These are phyloP conservation scores for Scleromitrula shiraiana DNA, from an alignment of 2,329 filamentous ascomycete species.

Conservation along the genomic window DNA sequence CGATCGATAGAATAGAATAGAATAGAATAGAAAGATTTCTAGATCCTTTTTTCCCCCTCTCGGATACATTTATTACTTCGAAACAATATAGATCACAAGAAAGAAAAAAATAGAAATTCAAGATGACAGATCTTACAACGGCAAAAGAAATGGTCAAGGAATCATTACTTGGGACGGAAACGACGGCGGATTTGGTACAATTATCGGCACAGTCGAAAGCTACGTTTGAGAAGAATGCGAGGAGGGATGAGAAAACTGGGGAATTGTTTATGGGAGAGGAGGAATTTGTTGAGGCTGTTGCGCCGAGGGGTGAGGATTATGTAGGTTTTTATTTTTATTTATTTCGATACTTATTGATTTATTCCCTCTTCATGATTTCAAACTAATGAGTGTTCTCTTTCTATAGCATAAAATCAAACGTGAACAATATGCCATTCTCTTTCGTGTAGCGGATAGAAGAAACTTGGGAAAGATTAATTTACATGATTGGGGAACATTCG, in stretches of 20 bases:
- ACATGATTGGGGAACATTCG: slow-evolving; percentile 85
- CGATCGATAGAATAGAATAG: too few species aligned
- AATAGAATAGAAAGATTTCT: background rate
- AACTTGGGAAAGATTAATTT: slow-evolving; percentile 66
- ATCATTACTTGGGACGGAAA: slow-evolving; percentile 58
- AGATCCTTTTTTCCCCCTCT: too few species aligned
- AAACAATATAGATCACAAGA: too few species aligned
- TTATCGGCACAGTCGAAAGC: slow-evolving; percentile 68
- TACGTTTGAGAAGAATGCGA: slow-evolving; percentile 68
- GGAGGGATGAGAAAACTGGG: slow-evolving; percentile 65
- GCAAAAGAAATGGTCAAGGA: slow-evolving; percentile 64
- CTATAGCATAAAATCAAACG: slow-evolving; percentile 92
- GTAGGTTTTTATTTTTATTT: slow-evolving; percentile 48
- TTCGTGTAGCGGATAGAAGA: slow-evolving; percentile 78
- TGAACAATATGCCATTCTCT: slow-evolving; percentile 91
- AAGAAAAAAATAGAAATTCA: too few species aligned
- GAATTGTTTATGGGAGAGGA: slow-evolving; percentile 74
- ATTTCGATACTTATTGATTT: background rate
- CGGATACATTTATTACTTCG: too few species aligned
- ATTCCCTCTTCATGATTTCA: background rate
- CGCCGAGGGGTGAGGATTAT: slow-evolving; percentile 80
- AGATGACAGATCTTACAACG: slow-evolving; percentile 25
- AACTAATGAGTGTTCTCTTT: slow-evolving; percentile 17
- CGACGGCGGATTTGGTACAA: slow-evolving; percentile 40
- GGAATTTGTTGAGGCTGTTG: slow-evolving; percentile 88